A percentile compares a stretch with the other conserved stretches of the same genome.
These are phyloP conservation scores for Isatis tinctoria DNA, from an alignment of 345 rosid genomes.

Conservation along the genomic window DNA sequence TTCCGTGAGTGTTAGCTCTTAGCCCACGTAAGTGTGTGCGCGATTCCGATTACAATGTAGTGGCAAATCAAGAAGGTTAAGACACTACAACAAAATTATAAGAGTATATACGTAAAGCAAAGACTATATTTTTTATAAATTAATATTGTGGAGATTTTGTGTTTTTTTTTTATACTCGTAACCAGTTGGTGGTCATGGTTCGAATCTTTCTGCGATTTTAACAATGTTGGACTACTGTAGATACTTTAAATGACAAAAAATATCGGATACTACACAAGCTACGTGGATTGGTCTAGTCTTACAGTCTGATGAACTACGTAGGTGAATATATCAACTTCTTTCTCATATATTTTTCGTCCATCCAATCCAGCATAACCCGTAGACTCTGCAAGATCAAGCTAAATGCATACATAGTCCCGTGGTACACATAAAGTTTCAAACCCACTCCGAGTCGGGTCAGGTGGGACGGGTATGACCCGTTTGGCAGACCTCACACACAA, in stretches of 20 bases:
- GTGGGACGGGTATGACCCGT: not conserved
- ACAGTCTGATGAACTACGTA: too few species aligned
- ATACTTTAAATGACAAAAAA: not conserved
- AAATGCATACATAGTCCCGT: not conserved
- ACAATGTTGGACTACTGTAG: not conserved
- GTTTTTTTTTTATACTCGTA: not conserved
- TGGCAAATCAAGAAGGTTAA: not conserved
- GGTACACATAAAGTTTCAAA: not conserved
- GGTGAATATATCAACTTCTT: not conserved
- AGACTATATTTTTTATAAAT: not conserved
- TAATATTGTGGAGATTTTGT: not conserved
- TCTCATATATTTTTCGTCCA: not conserved
- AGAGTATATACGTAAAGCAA: not conserved
- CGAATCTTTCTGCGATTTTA: not conserved
- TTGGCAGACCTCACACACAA: not conserved
- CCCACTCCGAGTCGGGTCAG: not conserved
- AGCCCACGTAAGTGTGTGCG: not conserved
- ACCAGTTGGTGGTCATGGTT: not conserved
- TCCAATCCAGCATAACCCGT: not conserved
- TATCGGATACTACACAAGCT: not conserved
- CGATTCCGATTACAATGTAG: not conserved
- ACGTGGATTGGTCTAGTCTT: not conserved
- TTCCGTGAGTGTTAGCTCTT: not conserved
- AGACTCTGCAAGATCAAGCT: not conserved
- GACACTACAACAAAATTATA: not conserved